A percentile compares a stretch with the other conserved stretches of the same genome.
Evolutionary conservation across 2,329 filamentous ascomycete genomes (phyloP).

Genomic region (Alternaria viburni): DNA sequence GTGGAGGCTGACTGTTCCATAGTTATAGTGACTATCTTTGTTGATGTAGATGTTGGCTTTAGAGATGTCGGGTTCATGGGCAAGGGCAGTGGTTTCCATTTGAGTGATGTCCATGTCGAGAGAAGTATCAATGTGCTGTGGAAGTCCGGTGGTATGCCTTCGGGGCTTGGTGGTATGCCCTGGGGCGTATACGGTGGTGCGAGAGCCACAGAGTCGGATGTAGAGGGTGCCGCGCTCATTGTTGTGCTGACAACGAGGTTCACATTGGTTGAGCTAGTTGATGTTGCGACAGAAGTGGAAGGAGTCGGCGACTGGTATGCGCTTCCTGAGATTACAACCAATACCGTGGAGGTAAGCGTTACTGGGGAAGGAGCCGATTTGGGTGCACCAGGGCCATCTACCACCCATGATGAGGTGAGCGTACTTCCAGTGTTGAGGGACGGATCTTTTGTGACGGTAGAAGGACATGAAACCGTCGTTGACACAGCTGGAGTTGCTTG

Average conservation of each 20-base stretch:
- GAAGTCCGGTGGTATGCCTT: background rate
- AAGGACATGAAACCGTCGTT: background rate
- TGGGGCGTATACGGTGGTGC: background rate
- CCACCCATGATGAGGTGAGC: background rate
- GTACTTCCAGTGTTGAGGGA: background rate
- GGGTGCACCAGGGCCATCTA: background rate
- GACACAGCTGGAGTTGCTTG: background rate
- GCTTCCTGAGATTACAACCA: background rate
- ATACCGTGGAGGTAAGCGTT: background rate
- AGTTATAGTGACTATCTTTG: background rate
- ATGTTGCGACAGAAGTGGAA: background rate
- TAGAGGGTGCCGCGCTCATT: background rate
- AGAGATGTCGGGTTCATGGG: background rate
- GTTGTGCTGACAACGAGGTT: background rate
- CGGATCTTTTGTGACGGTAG: background rate
- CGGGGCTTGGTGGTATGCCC: background rate
- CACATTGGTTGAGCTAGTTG: background rate
- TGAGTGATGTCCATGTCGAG: background rate
- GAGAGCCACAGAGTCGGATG: background rate
- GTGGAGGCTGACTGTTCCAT: background rate
- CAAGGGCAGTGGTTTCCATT: background rate
- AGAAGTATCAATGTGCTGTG: background rate
- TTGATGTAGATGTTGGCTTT: background rate
- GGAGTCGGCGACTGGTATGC: background rate
- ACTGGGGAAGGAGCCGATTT: background rate